Evolutionary conservation across 345 rosid species (phyloP).

Genomic region (Moricandia arvensis): DNA sequence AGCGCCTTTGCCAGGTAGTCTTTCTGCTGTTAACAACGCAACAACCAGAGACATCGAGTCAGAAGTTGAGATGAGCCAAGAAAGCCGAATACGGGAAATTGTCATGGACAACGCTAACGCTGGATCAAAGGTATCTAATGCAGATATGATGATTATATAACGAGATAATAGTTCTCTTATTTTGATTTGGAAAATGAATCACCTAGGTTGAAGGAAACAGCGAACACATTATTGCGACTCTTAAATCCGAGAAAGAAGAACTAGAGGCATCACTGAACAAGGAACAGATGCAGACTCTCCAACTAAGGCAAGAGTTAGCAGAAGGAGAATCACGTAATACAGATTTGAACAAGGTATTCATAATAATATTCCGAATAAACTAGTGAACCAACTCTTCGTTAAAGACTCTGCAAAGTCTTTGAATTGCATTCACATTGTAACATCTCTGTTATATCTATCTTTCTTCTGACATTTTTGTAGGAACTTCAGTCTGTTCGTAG

Average conservation of each 20-base stretch:
- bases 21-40: background rate
- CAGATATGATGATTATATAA: background rate
- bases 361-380: background rate
- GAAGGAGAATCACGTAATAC: background rate
- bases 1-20: background rate
- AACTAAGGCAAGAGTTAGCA: background rate
- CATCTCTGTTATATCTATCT: background rate
- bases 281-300: background rate
- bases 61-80: background rate
- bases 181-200: background rate
- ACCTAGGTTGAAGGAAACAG: background rate
- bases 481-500: conserved; percentile 95
- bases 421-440: background rate
- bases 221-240: background rate
- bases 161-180: background rate
- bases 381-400: conserved; percentile 8
- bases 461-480: conserved; percentile 37
- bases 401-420: conserved; percentile 8
- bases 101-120: background rate
- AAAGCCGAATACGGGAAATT: background rate
- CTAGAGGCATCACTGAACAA: background rate
- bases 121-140: background rate
- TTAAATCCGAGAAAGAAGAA: background rate
- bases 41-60: background rate
- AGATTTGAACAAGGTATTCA: background rate